Evolutionary conservation across 2,329 filamentous ascomycete genomes (phyloP).

Genomic region (Fusarium coffeatum): DNA sequence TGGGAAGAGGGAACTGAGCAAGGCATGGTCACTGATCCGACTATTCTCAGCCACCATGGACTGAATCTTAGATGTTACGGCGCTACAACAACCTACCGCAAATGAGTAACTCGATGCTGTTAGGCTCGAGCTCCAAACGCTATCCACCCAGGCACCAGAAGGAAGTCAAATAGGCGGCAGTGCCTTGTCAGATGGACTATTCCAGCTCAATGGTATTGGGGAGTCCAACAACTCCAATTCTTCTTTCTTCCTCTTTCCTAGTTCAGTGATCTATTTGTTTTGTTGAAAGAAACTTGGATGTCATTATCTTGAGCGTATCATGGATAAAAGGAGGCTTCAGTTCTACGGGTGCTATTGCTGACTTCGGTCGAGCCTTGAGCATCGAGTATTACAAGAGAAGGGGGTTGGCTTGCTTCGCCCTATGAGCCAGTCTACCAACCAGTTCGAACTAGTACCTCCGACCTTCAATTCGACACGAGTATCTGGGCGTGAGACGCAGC

Average conservation of each 20-base stretch:
- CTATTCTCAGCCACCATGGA: neutral
- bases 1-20: neutral
- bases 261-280: no score
- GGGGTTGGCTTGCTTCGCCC: neutral
- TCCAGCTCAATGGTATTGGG: neutral
- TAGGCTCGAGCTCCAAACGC: neutral
- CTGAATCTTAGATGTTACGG: neutral
- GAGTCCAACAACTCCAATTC: fast-evolving
- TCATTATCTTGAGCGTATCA: no score
- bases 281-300: no score
- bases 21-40: neutral
- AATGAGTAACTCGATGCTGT: neutral
- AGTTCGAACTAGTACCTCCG: neutral
- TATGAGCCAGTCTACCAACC: neutral
- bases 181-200: neutral
- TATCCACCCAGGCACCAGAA: neutral
- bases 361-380: neutral
- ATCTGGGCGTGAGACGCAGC: neutral
- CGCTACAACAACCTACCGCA: neutral
- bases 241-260: neutral
- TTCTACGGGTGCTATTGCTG: neutral
- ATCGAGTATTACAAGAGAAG: neutral
- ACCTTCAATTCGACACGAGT: neutral
- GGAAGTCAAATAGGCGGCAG: neutral
- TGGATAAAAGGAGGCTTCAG: neutral